Conservation (phyloP, 306 rosid species). For the Gastrolobium bilobum region DNA sequence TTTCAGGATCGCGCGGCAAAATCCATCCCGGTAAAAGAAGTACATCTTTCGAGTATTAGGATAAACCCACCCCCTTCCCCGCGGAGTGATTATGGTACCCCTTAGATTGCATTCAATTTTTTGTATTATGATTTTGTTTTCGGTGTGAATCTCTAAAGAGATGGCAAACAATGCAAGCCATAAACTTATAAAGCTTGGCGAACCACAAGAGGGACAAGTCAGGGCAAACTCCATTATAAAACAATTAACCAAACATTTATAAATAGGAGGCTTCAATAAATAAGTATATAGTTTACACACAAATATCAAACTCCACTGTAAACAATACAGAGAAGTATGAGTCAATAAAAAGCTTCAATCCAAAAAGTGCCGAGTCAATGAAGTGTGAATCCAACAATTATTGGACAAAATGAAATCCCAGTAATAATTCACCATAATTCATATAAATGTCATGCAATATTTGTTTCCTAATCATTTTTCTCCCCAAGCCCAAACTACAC, state of each 20-base stretch:
- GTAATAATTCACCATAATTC: conserved; percentile 39
- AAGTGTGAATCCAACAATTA: conserved; percentile 33
- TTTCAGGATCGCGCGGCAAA: background rate
- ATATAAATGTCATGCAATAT: conserved; percentile 33
- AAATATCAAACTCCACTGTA: background rate
- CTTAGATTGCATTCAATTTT: background rate
- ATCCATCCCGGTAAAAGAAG: too few species aligned
- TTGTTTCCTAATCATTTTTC: conserved; percentile 38
- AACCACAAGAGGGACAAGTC: background rate
- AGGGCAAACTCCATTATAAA: conserved; percentile 8
- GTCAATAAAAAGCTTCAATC: conserved; percentile 17
- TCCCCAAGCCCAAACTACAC: conserved; percentile 38
- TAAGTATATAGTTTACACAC: conserved; percentile 20
- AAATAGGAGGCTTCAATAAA: background rate
- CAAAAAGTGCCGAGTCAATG: conserved; percentile 8
- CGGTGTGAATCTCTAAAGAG: background rate
- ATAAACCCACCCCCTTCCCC: too few species aligned
- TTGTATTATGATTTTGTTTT: background rate
- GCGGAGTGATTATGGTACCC: background rate
- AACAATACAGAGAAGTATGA: conserved; percentile 2
- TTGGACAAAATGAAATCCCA: conserved; percentile 24
- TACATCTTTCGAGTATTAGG: too few species aligned
- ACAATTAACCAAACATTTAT: background rate
- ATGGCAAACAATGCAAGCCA: conserved; percentile 7
- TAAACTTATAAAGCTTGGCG: background rate